Evolutionary conservation across 257 asterid genomes (phyloP), one percentile per base, ranked within the genome.

Genomic region (Solanum raphanifolium): DNA sequence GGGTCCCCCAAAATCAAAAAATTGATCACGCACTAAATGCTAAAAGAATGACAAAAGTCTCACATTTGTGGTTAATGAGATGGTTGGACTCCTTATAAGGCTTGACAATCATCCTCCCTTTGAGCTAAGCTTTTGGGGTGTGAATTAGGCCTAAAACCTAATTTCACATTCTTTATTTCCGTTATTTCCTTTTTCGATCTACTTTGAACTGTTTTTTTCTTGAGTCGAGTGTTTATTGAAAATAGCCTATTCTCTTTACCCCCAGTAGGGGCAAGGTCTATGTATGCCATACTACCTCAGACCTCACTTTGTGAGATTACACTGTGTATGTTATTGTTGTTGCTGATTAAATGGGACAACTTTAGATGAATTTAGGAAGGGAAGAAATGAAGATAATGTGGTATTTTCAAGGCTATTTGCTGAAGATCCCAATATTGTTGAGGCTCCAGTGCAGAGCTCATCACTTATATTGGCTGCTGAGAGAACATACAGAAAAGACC

Each of bases 401-500:
- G 89, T 73, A 88, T 68, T 90, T 15, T 87, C 91, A 23, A 94
- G 98, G 76, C 69, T 92, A 81, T 93, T 94, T 58, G 97, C 88
- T 66, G 97, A 94, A 71, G 84, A 82, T 88, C 89, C 90, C 41
- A 46, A 27, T 79, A 15, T 41, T 46, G 85, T 15, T 81, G 85
- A 81, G 18, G 4, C 85, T 81, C 85, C 85, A 34, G 89, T 87
- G 83, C 60, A 89, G 72, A 94, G 93, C 89, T 91, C 98, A n/a
- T 92, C 94, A 58, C 90, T 96, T 31, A 65, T 89, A 29, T 90
- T 96, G 93, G 99, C 99, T 91, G 94, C 93, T 5, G 87, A 87
- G n/a, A 92, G 98, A 89, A 94, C 99, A 15, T n/a, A 90, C 52
- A 92, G 98, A 79, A 92, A 90, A 92, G 98, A 95, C 78, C 99